Conservation (phyloP, 306 rosid species). For the Gleditsia sinensis region DNA sequence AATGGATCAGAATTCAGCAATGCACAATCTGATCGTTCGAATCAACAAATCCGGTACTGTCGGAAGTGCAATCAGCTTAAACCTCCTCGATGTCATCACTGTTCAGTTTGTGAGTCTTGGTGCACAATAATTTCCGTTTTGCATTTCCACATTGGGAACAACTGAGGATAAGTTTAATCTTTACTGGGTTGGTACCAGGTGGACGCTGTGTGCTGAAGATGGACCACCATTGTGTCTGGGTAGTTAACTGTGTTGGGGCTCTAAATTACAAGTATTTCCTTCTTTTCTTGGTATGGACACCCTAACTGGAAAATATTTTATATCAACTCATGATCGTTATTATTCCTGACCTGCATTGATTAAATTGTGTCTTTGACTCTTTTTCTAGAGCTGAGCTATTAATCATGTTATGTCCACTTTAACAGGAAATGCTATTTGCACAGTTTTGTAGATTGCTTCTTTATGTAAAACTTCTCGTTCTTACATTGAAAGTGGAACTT, state of each 20-base stretch:
- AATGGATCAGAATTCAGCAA: slow-evolving; percentile 60
- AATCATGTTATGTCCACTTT: not conserved
- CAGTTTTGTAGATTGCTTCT: not conserved
- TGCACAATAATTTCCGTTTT: not conserved
- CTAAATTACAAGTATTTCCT: slow-evolving; percentile 92
- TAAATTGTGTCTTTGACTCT: slow-evolving; percentile 7
- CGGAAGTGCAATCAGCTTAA: slow-evolving; percentile 75
- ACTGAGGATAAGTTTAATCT: slow-evolving; percentile 12
- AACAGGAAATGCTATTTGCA: not conserved
- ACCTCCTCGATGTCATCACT: slow-evolving; percentile 88
- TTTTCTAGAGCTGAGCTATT: not conserved
- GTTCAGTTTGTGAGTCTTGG: slow-evolving; percentile 87
- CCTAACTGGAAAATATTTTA: slow-evolving; percentile 1
- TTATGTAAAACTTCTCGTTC: not conserved
- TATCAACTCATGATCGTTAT: slow-evolving; percentile 3
- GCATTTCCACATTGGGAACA: not conserved
- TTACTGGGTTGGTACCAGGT: slow-evolving; percentile 57
- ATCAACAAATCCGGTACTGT: slow-evolving; percentile 59
- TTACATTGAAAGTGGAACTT: slow-evolving; percentile 14
- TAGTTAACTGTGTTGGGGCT: slow-evolving; percentile 98
- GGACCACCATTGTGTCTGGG: slow-evolving; percentile 99
- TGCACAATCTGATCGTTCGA: slow-evolving; percentile 50
- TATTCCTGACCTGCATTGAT: slow-evolving; percentile 18
- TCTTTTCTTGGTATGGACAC: slow-evolving; percentile 82
- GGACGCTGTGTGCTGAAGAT: slow-evolving; percentile 98